A percentile compares a stretch with the other conserved stretches of the same genome.
phyloP scores from a whole-genome alignment of 768 basidiomycete species.

The Rhodotorula diobovata region DNA sequence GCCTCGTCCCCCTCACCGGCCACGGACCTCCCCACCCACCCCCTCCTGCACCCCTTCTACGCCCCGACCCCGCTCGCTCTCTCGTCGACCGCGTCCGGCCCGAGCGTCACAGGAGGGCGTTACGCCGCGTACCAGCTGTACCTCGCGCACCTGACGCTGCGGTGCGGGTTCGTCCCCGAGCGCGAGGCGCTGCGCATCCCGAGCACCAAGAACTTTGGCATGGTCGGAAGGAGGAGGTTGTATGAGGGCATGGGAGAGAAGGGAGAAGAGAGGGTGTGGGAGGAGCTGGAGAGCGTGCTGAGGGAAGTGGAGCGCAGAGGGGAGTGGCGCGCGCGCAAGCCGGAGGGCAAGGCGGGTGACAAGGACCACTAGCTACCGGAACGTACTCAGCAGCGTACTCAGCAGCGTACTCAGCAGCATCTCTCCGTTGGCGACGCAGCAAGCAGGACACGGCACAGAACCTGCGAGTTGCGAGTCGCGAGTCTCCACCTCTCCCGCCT shows the following conservation, averaged over 20 bases:
- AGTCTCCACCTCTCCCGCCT: no score
- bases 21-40: conserved; percentile 36
- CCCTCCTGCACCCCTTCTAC: conserved; percentile 37
- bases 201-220: conserved; percentile 87
- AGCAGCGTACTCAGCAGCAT: no score
- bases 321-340: conserved; percentile 32
- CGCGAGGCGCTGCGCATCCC: conserved; percentile 82
- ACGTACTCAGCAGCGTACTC: no score
- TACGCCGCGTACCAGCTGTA: conserved; percentile 83
- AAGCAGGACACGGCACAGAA: no score
- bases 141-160: conserved; percentile 66
- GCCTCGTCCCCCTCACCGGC: background rate
- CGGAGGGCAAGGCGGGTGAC: conserved; percentile 35
- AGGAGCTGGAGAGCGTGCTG: background rate
- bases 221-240: conserved; percentile 56
- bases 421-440: no score
- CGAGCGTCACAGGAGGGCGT: conserved; percentile 50
- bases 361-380: conserved; percentile 8
- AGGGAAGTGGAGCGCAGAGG: conserved; percentile 1
- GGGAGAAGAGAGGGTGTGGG: conserved; percentile 1
- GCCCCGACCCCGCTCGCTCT: conserved; percentile 34
- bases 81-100: conserved; percentile 44
- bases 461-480: background rate
- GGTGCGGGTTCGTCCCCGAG: conserved; percentile 82
- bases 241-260: background rate